Base-by-base conservation (phyloP, 164 flowering plant species). In the Euptelea pleiosperma region DNA sequence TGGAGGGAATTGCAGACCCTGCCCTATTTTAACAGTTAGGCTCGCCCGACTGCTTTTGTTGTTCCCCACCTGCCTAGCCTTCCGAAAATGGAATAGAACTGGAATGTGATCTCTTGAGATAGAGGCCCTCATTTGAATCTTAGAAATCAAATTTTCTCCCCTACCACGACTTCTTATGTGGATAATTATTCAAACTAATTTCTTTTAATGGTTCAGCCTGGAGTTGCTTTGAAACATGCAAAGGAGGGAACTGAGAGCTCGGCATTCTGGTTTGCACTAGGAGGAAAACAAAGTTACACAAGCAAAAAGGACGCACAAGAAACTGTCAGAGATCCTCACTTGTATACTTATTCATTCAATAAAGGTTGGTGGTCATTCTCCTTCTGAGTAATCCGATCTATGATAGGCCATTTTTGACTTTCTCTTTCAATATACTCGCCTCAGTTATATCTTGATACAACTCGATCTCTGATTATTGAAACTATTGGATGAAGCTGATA, bases 171-270 rank as follows among this genome's bases (percentile, higher is more conserved):
- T 36, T 53, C 39, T 21, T n/a, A 18, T 6, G 1, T 21, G 21
- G 12, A n/a, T 40, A 25, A 19, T 8, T 15, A 4, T 57, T 47
- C 14, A 25, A 31, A 53, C 36, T 34, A 34, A 16, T 21, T 22
- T 45, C 41, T 26, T 58, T 64, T 47, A 26, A 36, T 57, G 47
- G 26, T 73, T 73, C 83, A 94, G 99, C 98, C 99, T 5, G 98
- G 96, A 62, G 82, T 70, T 73, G 28, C 84, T 61, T 26, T 87
- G 68, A 94, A 94, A 74, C 89, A 82, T 79, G 85, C 94, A 19
- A 94, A 91, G 72, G 99, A 94, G 67, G 99, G 99, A 75, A 91
- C 99, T 39, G 99, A 94, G 73, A 87, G 76, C 74, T 91, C 99
- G 14, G 55, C 96, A 44, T 94, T 94, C 71, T 94, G 99, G 99